These are phyloP conservation scores for Knufia petricola DNA, from an alignment of 2,329 filamentous ascomycete species.

Conservation along the genomic window DNA sequence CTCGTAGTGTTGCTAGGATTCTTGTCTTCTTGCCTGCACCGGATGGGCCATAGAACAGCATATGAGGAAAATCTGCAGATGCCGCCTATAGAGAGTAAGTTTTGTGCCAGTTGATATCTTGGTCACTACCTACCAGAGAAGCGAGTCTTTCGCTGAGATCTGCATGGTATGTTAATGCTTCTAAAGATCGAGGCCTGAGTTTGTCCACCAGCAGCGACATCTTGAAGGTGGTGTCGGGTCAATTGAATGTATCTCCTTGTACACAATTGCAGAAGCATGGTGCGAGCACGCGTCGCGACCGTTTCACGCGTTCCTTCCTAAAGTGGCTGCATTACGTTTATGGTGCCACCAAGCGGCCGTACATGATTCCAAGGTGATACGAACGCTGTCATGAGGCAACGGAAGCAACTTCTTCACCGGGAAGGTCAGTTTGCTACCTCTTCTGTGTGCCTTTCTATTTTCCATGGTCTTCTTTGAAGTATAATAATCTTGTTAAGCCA, in stretches of 20 bases:
- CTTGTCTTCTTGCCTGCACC: conserved; percentile 97
- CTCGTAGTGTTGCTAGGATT: conserved; percentile 88
- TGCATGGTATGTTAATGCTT: conserved; percentile 69
- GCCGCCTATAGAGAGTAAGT: conserved; percentile 50
- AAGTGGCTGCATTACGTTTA: not conserved
- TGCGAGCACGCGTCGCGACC: not conserved
- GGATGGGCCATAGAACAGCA: conserved; percentile 92
- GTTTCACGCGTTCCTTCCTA: not conserved
- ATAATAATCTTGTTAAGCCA: no score
- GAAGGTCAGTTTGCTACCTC: not conserved
- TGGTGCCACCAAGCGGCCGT: not conserved
- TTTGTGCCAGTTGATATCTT: conserved; percentile 9
- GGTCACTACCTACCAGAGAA: conserved; percentile 57
- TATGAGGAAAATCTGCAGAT: conserved; percentile 94
- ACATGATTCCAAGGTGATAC: no score
- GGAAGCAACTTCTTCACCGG: not conserved
- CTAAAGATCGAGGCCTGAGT: conserved; percentile 43
- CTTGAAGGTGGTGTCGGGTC: conserved; percentile 16
- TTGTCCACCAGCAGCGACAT: conserved; percentile 60
- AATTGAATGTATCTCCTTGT: not conserved
- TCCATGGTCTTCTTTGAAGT: no score
- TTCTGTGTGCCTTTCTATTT: not conserved
- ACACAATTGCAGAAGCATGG: not conserved
- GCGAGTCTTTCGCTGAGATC: conserved; percentile 80
- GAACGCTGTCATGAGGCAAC: no score